Percentiles rank a stretch among this genome's conserved stretches.
Evolutionary conservation across 2,329 filamentous ascomycete species (phyloP).

Genomic region (Pseudogymnoascus destructans): DNA sequence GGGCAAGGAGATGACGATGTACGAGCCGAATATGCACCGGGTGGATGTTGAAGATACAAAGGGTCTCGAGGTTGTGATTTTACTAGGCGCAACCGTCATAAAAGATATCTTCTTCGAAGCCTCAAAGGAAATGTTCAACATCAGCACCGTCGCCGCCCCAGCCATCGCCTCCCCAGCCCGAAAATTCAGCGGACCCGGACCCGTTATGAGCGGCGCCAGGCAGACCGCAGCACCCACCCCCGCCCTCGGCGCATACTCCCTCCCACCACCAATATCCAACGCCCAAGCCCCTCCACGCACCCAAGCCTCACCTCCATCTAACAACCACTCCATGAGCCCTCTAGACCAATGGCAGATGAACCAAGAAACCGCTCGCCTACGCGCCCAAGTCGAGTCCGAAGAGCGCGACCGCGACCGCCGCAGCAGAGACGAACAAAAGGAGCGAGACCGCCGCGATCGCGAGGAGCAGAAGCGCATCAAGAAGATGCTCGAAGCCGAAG

Average conservation of each 20-base stretch:
- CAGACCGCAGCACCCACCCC: slow-evolving; percentile 12
- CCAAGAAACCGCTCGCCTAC: slow-evolving; percentile 63
- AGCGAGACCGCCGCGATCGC: slow-evolving; percentile 42
- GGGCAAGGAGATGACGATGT: slow-evolving; percentile 62
- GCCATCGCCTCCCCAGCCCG: slow-evolving; percentile 17
- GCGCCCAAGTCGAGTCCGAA: slow-evolving; percentile 35
- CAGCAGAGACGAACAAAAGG: slow-evolving; percentile 43
- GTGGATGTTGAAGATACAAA: slow-evolving; percentile 92
- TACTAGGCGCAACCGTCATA: slow-evolving; percentile 50
- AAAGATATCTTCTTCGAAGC: slow-evolving; percentile 52
- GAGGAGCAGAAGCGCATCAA: slow-evolving; percentile 45
- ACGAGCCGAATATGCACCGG: slow-evolving; percentile 81
- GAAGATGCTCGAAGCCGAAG: slow-evolving; percentile 53
- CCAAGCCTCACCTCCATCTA: slow-evolving; percentile 16
- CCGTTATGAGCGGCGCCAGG: slow-evolving; percentile 22
- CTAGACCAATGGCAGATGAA: slow-evolving; percentile 39
- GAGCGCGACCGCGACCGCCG: slow-evolving; percentile 38
- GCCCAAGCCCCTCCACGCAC: slow-evolving; percentile 14
- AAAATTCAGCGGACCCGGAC: slow-evolving; percentile 20
- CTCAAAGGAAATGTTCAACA: slow-evolving; percentile 66
- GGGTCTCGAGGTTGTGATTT: slow-evolving; percentile 72
- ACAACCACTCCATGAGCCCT: slow-evolving; percentile 23
- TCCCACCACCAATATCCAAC: slow-evolving; percentile 15
- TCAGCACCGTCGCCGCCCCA: slow-evolving; percentile 35
- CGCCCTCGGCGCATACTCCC: slow-evolving; percentile 15